A percentile compares a stretch with the other conserved stretches of the same genome.
Conservation (phyloP, 176 grass and related monocot genomes). For the Carex kokanica region DNA sequence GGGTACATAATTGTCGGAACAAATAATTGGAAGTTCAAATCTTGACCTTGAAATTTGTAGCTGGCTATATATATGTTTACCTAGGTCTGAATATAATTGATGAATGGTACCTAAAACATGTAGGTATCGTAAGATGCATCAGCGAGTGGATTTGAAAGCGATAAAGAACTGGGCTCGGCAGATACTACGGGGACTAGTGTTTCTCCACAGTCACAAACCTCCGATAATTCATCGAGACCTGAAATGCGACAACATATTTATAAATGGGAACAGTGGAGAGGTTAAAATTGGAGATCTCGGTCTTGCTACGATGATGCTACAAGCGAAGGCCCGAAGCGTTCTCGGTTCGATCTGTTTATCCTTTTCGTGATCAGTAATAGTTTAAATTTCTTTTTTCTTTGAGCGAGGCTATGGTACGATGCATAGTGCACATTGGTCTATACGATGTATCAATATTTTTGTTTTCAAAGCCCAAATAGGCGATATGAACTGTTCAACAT, state of each 20-base stretch:
- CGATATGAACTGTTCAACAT: too few species aligned
- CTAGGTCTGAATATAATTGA: neutral
- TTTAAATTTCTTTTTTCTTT: neutral
- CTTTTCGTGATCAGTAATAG: neutral
- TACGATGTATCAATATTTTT: too few species aligned
- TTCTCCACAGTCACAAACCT: slow-evolving; percentile 34
- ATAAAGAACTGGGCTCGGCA: slow-evolving; percentile 36
- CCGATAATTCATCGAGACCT: slow-evolving; percentile 40
- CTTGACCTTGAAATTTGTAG: neutral
- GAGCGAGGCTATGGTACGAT: too few species aligned
- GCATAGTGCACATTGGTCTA: too few species aligned
- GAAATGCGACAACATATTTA: slow-evolving; percentile 39
- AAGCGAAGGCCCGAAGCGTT: slow-evolving; percentile 21
- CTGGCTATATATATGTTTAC: neutral
- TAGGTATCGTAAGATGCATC: slow-evolving; percentile 35
- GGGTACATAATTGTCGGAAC: neutral
- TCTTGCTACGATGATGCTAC: slow-evolving; percentile 29
- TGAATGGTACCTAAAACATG: neutral
- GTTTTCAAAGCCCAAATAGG: too few species aligned
- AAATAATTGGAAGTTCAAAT: neutral
- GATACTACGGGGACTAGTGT: slow-evolving; percentile 28
- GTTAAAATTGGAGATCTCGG: slow-evolving; percentile 40
- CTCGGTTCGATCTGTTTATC: slow-evolving; percentile 21
- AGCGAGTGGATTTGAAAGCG: slow-evolving; percentile 32
- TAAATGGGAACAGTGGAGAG: slow-evolving; percentile 32